Evolutionary conservation across 2,329 filamentous ascomycete species (phyloP).

Genomic region (Sclerotinia subarctica): DNA sequence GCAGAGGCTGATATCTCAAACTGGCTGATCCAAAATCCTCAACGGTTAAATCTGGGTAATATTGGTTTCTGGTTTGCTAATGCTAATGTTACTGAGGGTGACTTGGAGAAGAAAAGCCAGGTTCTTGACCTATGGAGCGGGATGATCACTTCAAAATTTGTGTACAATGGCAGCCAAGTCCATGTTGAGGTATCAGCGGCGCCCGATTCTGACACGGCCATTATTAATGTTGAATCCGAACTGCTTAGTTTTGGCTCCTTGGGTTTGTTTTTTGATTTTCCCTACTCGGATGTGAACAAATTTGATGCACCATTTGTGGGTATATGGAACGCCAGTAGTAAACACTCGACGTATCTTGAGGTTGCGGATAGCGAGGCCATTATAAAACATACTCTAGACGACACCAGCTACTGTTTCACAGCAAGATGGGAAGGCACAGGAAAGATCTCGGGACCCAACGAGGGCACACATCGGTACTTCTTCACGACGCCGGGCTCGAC

Average conservation of each 20-base stretch:
- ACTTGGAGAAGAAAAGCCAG: slow-evolving; percentile 39
- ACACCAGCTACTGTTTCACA: slow-evolving; percentile 41
- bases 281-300: slow-evolving; percentile 44
- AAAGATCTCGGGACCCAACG: slow-evolving; percentile 23
- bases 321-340: slow-evolving; percentile 41
- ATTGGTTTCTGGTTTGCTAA: slow-evolving; percentile 42
- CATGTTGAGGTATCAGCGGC: slow-evolving; percentile 42
- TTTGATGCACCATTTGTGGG: slow-evolving; percentile 45
- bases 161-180: slow-evolving; percentile 36
- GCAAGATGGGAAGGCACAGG: slow-evolving; percentile 29
- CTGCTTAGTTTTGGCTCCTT: slow-evolving; percentile 40
- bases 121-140: slow-evolving; percentile 42
- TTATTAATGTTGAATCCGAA: slow-evolving; percentile 40
- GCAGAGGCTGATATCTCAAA: slow-evolving; percentile 42
- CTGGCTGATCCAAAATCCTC: slow-evolving; percentile 52
- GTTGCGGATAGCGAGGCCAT: slow-evolving; percentile 30
- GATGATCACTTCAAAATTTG: slow-evolving; percentile 42
- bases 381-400: slow-evolving; percentile 42
- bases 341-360: slow-evolving; percentile 41
- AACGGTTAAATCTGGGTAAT: slow-evolving; percentile 45
- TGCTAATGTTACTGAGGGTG: slow-evolving; percentile 34
- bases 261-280: slow-evolving; percentile 44
- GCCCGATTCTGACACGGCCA: slow-evolving; percentile 42
- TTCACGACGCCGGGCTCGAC: slow-evolving; percentile 16
- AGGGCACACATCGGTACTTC: slow-evolving; percentile 30